Conservation (phyloP, 768 basidiomycete genomes). For the Lactifluus rugatus region DNA sequence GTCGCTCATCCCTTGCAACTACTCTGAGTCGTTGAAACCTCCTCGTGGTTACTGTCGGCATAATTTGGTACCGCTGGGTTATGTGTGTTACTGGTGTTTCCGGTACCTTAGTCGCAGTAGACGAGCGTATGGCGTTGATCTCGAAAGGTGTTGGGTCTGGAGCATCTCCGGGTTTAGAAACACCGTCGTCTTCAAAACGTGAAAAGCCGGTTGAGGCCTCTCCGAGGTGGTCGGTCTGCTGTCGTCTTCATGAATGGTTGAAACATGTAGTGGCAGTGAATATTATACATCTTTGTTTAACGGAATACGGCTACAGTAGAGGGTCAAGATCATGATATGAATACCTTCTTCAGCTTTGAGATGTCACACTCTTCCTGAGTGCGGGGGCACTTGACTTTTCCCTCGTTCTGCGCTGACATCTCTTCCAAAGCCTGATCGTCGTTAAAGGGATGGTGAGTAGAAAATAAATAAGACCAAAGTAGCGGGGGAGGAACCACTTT, state of each 20-base stretch:
- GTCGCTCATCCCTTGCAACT: no score
- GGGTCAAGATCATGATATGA: slow-evolving; percentile 53
- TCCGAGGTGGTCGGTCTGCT: neutral
- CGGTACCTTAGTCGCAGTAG: no score
- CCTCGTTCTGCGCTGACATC: slow-evolving; percentile 74
- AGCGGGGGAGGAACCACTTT: neutral
- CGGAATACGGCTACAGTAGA: neutral
- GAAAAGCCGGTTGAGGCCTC: neutral
- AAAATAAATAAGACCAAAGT: no score
- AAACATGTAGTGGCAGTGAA: neutral
- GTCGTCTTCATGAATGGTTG: neutral
- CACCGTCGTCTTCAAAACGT: neutral
- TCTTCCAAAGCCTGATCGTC: slow-evolving; percentile 65
- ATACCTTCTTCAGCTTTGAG: slow-evolving; percentile 71
- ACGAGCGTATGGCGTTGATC: no score
- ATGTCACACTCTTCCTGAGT: slow-evolving; percentile 58
- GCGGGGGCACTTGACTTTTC: slow-evolving; percentile 76
- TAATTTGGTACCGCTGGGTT: no score
- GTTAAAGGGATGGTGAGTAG: neutral
- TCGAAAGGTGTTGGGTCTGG: neutral
- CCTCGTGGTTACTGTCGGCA: no score
- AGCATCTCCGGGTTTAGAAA: neutral
- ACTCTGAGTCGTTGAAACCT: no score
- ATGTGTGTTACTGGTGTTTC: no score
- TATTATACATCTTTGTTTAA: neutral